These are phyloP conservation scores for Botryosphaeria dothidea DNA, from an alignment of 2,329 filamentous ascomycete species.

Conservation along the genomic window DNA sequence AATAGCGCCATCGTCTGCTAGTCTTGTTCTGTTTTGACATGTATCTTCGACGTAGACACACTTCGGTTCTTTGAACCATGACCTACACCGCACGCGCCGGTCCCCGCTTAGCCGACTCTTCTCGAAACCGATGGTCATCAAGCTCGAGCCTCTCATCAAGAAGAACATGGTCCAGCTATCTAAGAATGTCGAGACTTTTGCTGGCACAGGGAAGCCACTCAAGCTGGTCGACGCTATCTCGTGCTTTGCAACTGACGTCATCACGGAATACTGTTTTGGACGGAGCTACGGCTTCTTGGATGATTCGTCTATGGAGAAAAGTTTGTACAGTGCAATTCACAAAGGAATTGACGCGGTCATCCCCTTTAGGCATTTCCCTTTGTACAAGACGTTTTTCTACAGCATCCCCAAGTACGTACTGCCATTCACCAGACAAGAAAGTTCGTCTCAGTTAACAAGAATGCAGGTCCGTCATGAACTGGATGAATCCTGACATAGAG, in stretches of 20 bases:
- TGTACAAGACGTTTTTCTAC: neutral
- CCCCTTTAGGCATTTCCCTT: conserved; percentile 4
- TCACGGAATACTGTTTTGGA: conserved; percentile 26
- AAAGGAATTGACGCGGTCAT: neutral
- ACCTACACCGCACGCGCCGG: conserved; percentile 27
- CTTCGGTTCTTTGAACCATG: conserved; percentile 16
- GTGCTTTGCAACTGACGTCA: conserved; percentile 25
- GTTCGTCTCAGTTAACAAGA: neutral
- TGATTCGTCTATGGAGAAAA: conserved; percentile 12
- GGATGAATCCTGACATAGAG: conserved; percentile 3
- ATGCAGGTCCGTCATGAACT: neutral
- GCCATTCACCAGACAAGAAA: too few species aligned
- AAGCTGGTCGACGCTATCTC: conserved; percentile 20
- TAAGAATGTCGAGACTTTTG: conserved; percentile 19
- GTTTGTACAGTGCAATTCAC: conserved; percentile 25
- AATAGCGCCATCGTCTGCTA: too few species aligned
- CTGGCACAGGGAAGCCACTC: conserved; percentile 19
- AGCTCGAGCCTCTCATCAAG: conserved; percentile 21
- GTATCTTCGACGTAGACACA: neutral
- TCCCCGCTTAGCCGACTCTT: conserved; percentile 21
- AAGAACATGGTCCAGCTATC: conserved; percentile 17
- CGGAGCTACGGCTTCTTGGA: conserved; percentile 23
- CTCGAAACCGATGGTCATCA: conserved; percentile 15
- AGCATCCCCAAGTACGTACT: neutral
- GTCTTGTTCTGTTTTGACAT: too few species aligned